Conservation (phyloP, 2,329 filamentous ascomycete species). For the Blastomyces percursus region DNA sequence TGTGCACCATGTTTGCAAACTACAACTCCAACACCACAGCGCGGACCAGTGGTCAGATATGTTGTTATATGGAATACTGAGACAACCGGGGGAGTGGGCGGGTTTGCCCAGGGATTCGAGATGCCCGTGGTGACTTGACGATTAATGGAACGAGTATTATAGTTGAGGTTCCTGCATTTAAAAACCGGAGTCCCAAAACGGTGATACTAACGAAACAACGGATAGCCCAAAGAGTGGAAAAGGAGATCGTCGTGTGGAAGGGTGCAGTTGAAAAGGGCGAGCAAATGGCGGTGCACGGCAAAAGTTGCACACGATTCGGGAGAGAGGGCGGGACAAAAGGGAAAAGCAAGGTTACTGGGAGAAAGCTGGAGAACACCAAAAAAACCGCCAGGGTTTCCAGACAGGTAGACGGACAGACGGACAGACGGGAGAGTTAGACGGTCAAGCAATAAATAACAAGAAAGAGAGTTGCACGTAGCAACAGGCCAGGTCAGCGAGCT, state of each 20-base stretch:
- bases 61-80: neutral
- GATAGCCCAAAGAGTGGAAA: neutral
- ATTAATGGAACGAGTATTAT: neutral
- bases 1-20: slow-evolving; percentile 65
- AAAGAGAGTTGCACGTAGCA: neutral
- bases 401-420: neutral
- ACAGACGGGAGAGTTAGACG: neutral
- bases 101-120: neutral
- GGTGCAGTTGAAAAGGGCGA: neutral
- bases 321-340: neutral
- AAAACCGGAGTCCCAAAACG: neutral
- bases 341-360: neutral
- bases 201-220: neutral
- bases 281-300: neutral
- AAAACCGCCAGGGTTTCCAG: slow-evolving; percentile 2
- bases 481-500: neutral
- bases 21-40: slow-evolving; percentile 4
- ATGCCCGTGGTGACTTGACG: neutral
- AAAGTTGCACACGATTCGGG: neutral
- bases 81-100: slow-evolving; percentile 9
- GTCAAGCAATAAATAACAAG: neutral
- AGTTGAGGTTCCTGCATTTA: neutral
- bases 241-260: neutral
- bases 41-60: neutral
- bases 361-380: neutral